A percentile compares a stretch with the other conserved stretches of the same genome.
Evolutionary conservation across 305 asterid genomes (phyloP).

Genomic region (Fraxinus ornus): DNA sequence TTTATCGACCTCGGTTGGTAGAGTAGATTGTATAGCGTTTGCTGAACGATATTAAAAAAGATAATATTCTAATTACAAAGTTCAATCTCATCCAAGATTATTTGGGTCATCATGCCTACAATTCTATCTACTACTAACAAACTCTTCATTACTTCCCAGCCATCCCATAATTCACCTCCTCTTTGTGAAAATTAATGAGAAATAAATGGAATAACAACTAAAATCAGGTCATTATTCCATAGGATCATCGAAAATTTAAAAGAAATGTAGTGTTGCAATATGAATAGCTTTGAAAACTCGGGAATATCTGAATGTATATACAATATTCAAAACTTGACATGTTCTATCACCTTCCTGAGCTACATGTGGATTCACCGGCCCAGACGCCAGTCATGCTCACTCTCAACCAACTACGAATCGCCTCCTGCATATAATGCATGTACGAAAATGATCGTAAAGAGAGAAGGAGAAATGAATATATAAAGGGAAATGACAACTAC

Average conservation of each 20-base stretch:
- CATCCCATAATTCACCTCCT: not conserved
- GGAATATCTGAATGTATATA: constrained; percentile 54
- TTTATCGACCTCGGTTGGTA: not conserved
- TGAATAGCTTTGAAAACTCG: constrained; percentile 2
- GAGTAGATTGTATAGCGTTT: not conserved
- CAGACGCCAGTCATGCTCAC: constrained; percentile 30
- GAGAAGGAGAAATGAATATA: constrained; percentile 6
- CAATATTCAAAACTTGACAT: constrained; percentile 61
- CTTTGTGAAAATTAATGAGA: not conserved
- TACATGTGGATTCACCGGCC: constrained; percentile 29
- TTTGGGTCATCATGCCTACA: not conserved
- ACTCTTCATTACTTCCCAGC: not conserved
- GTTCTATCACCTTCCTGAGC: constrained; percentile 26
- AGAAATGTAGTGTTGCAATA: not conserved
- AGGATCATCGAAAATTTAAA: not conserved
- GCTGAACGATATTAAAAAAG: not conserved
- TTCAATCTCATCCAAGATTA: not conserved
- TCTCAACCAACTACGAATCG: constrained; percentile 36
- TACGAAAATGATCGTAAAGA: constrained; percentile 22
- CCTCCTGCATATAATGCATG: constrained; percentile 28
- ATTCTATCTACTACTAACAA: not conserved
- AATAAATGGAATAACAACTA: not conserved
- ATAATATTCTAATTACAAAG: not conserved
- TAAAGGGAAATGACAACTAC: constrained; percentile 24
- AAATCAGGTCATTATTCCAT: not conserved